Conservation (phyloP, 2,329 filamentous ascomycete species). For the Verticillium dahliae region DNA sequence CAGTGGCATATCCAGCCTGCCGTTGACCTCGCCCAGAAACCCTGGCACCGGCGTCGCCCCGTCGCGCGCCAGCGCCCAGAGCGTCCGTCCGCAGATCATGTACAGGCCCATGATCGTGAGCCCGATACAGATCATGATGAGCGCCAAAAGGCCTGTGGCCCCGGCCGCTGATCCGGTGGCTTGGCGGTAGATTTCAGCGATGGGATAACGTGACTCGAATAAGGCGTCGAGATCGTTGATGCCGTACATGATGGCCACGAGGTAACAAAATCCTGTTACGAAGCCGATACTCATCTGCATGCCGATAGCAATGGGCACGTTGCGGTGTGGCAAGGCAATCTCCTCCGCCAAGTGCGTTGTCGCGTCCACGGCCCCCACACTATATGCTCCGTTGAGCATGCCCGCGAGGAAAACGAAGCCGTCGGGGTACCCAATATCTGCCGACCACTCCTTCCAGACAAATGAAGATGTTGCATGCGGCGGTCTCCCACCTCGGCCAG, state of each 20-base stretch:
- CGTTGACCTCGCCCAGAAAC: conserved; percentile 21
- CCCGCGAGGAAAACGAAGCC: conserved; percentile 34
- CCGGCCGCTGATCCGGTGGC: conserved; percentile 45
- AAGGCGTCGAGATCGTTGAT: conserved; percentile 49
- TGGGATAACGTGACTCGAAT: conserved; percentile 48
- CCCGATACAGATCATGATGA: conserved; percentile 30
- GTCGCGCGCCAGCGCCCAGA: conserved; percentile 34
- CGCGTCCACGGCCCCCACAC: conserved; percentile 60
- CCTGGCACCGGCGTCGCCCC: conserved; percentile 26
- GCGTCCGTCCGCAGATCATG: conserved; percentile 30
- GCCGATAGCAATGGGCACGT: conserved; percentile 46
- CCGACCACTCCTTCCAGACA: conserved; percentile 33
- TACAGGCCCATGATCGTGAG: conserved; percentile 27
- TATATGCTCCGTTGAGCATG: conserved; percentile 60
- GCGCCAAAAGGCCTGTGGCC: conserved; percentile 40
- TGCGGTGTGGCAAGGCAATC: conserved; percentile 43
- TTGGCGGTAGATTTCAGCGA: conserved; percentile 60
- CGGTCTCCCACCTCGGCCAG: conserved; percentile 21
- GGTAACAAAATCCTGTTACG: conserved; percentile 43
- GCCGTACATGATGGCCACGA: conserved; percentile 50
- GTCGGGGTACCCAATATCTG: conserved; percentile 30
- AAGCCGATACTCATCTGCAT: conserved; percentile 45
- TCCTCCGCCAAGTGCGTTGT: conserved; percentile 61
- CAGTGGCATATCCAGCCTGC: conserved; percentile 25
- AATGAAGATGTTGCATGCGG: conserved; percentile 25